phyloP scores from a whole-genome alignment of 148 eudicot genomes.

The Pouteria glomerata region DNA sequence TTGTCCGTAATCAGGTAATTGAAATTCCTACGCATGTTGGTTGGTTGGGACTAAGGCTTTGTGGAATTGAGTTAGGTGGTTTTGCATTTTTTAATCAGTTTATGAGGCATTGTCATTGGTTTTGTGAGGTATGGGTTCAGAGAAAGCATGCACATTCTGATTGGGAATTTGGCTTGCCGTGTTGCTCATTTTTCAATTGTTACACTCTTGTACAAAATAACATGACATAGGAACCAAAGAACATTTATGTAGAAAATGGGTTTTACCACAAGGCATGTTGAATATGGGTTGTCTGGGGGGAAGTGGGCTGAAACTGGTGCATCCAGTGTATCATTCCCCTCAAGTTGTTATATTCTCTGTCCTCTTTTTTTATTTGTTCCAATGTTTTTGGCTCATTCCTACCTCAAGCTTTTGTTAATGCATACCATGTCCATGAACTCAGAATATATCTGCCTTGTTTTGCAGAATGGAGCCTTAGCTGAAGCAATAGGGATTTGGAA shows the following conservation, averaged over 20 bases:
- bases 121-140: not conserved
- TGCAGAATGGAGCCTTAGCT: conserved; percentile 91
- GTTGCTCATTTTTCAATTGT: not conserved
- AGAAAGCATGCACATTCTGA: not conserved
- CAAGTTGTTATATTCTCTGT: not conserved
- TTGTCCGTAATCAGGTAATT: conserved; percentile 89
- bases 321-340: not conserved
- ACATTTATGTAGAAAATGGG: not conserved
- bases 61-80: too few relatives aligned
- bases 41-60: too few relatives aligned
- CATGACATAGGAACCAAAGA: not conserved
- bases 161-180: not conserved
- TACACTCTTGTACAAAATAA: not conserved
- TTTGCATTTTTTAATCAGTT: not conserved
- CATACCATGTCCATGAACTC: not conserved
- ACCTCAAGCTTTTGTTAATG: not conserved
- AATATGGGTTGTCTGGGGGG: not conserved
- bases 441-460: conserved; percentile 1
- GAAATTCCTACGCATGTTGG: conserved; percentile 31
- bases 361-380: not conserved
- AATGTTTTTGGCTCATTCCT: not conserved
- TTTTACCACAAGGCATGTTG: not conserved
- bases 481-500: conserved; percentile 96
- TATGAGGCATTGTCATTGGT: not conserved
- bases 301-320: not conserved